phyloP scores from a whole-genome alignment of 148 eudicot species.

The Fagopyrum esculentum region DNA sequence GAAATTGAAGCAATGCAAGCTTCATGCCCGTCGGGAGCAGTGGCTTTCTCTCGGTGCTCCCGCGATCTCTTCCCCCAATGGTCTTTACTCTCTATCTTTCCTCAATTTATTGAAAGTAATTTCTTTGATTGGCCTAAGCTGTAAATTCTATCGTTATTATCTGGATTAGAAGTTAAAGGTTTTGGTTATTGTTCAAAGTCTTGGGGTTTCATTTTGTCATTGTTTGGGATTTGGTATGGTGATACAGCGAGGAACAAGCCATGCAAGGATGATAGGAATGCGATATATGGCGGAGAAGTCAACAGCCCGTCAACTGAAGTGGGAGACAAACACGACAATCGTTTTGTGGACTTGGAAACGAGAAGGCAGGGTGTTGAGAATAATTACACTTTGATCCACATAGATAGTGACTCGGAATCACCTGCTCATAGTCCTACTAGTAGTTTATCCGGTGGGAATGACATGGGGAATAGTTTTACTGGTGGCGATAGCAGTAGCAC shows the following conservation, averaged over 20 bases:
- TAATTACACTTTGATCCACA: constrained; percentile 27
- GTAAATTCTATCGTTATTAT: background rate
- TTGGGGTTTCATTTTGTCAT: background rate
- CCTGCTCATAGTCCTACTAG: constrained; percentile 55
- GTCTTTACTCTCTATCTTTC: background rate
- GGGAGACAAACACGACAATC: constrained; percentile 19
- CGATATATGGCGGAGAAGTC: constrained; percentile 4
- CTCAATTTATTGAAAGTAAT: background rate
- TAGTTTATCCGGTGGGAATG: constrained; percentile 39
- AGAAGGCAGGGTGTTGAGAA: constrained; percentile 31
- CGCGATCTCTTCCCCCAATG: background rate
- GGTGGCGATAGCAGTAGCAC: constrained; percentile 47
- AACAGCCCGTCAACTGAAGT: constrained; percentile 4
- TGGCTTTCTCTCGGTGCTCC: constrained; percentile 81
- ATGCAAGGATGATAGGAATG: constrained; percentile 30
- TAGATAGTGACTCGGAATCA: constrained; percentile 53
- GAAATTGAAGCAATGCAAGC: constrained; percentile 92
- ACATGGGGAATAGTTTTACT: constrained; percentile 24
- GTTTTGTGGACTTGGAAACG: constrained; percentile 31
- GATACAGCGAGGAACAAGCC: constrained; percentile 40
- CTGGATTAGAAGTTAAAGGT: background rate
- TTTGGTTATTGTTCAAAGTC: background rate
- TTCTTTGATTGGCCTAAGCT: background rate
- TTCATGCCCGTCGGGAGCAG: constrained; percentile 90
- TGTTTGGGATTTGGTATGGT: background rate